Conservation (phyloP, 2,329 filamentous ascomycete genomes). For the Fusarium begoniae region DNA sequence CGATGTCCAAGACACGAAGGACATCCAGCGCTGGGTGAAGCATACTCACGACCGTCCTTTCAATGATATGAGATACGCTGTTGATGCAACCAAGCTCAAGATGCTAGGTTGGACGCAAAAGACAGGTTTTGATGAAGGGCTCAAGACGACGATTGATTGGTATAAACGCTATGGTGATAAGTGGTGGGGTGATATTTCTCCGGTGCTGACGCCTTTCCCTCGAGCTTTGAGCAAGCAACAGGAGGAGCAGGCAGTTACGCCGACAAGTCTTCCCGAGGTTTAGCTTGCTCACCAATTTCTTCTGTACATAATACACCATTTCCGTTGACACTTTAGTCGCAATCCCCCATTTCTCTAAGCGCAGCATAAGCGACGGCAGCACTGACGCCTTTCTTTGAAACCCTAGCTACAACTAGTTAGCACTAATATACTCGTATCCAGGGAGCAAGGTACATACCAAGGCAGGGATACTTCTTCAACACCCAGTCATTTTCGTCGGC, state of each 20-base stretch:
- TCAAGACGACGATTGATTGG: background rate
- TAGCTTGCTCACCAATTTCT: too few species aligned
- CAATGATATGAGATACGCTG: background rate
- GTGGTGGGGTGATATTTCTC: background rate
- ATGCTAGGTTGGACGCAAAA: background rate
- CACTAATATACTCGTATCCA: too few species aligned
- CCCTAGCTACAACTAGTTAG: too few species aligned
- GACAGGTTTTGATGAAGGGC: background rate
- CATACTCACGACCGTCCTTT: background rate
- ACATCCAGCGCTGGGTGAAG: background rate
- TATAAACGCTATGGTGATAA: background rate
- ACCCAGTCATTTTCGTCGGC: too few species aligned
- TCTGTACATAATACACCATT: too few species aligned
- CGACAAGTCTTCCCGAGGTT: background rate
- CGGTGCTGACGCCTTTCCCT: background rate
- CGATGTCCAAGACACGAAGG: background rate
- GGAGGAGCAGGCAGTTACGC: background rate
- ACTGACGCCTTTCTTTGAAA: too few species aligned
- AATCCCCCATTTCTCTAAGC: too few species aligned
- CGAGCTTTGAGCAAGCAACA: background rate
- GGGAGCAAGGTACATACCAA: fast-evolving
- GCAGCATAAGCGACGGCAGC: too few species aligned
- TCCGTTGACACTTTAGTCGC: too few species aligned
- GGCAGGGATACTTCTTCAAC: fast-evolving
- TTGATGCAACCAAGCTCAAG: background rate